A percentile compares a stretch with the other conserved stretches of the same genome.
Evolutionary conservation across 192 early-diverging fungal species (phyloP).

Genomic region (Gonapodya sp.): DNA sequence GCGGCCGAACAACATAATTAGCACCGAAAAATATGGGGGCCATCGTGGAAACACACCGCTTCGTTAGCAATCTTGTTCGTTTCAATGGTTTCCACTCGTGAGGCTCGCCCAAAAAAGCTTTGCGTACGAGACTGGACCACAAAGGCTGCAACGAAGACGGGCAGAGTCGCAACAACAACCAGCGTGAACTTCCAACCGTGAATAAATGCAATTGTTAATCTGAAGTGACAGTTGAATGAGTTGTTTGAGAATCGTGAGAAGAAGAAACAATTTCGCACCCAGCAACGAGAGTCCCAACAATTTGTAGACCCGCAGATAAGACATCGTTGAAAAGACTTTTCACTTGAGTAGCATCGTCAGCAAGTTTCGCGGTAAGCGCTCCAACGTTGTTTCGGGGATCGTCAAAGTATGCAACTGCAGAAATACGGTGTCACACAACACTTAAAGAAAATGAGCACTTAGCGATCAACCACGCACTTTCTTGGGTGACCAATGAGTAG

Average conservation of each 20-base stretch:
- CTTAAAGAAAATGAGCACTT: not conserved
- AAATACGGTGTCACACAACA: not conserved
- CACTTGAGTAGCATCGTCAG: conserved; percentile 13
- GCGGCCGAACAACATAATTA: not conserved
- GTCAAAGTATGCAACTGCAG: conserved; percentile 3
- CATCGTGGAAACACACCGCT: not conserved
- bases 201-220: conserved; percentile 21
- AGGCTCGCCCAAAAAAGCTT: not conserved
- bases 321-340: conserved; percentile 9
- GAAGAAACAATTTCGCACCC: not conserved
- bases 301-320: not conserved
- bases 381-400: not conserved
- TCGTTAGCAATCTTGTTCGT: not conserved
- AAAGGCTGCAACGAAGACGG: conserved; percentile 55
- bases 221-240: too few relatives aligned
- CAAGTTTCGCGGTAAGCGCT: conserved; percentile 12
- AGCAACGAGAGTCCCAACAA: not conserved
- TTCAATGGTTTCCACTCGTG: not conserved
- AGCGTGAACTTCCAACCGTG: conserved; percentile 52
- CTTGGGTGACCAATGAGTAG: not conserved
- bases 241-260: not conserved
- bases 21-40: not conserved
- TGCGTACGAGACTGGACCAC: conserved; percentile 33
- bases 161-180: conserved; percentile 54
- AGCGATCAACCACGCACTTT: not conserved